Conservation (phyloP, 768 basidiomycete species). For the Pleurotus salmoneostramineus region DNA sequence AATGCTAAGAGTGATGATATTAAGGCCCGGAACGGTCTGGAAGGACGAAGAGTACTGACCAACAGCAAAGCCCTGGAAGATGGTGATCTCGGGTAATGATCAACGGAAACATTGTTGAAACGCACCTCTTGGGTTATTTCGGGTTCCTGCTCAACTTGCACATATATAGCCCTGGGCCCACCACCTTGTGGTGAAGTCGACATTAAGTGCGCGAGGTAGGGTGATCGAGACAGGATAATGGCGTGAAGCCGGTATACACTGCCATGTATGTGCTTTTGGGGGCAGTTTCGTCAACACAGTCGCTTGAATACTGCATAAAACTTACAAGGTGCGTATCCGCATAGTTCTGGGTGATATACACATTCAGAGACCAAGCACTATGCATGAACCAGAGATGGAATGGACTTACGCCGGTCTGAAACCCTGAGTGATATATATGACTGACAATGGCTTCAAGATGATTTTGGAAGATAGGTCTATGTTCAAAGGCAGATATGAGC, state of each 20-base stretch:
- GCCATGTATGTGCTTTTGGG: constrained; percentile 65
- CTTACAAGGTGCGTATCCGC: constrained; percentile 77
- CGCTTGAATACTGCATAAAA: constrained; percentile 11
- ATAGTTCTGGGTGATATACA: constrained; percentile 55
- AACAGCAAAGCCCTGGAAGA: constrained; percentile 66
- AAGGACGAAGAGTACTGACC: constrained; percentile 33
- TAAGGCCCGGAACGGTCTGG: constrained; percentile 9
- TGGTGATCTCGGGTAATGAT: constrained; percentile 4
- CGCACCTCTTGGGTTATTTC: constrained; percentile 83
- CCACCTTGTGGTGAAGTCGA: constrained; percentile 68
- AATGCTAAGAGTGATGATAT: constrained; percentile 45
- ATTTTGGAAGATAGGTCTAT: constrained; percentile 48
- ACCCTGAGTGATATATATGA: constrained; percentile 76
- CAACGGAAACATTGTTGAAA: constrained; percentile 10
- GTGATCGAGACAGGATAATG: constrained; percentile 84
- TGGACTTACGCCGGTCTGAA: constrained; percentile 73
- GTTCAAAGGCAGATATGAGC: constrained; percentile 9
- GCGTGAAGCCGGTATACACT: constrained; percentile 75
- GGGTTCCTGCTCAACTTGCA: constrained; percentile 74
- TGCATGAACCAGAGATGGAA: constrained; percentile 5
- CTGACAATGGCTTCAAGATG: constrained; percentile 78
- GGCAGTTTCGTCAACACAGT: constrained; percentile 2
- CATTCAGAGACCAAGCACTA: constrained; percentile 10
- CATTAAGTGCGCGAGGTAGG: constrained; percentile 86
- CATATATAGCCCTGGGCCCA: constrained; percentile 66